These are phyloP conservation scores for Trichoderma virens DNA, from an alignment of 495 filamentous ascomycete genomes.

Conservation along the genomic window DNA sequence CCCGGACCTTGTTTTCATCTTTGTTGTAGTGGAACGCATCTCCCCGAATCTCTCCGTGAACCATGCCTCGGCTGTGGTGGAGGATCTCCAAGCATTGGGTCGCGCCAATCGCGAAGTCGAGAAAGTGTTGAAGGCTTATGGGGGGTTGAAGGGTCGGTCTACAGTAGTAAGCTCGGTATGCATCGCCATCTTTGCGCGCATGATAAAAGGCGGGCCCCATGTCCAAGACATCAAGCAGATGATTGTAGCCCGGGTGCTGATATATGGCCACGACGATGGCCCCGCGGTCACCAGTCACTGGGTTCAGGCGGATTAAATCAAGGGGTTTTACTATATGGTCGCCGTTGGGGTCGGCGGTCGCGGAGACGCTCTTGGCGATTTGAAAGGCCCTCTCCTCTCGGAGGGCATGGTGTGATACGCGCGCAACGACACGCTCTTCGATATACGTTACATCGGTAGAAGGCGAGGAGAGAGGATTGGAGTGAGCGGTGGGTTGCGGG, in stretches of 20 bases:
- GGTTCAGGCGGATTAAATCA: slow-evolving; percentile 59
- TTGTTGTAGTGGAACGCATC: slow-evolving; percentile 81
- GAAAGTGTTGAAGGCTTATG: slow-evolving; percentile 62
- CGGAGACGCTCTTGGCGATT: slow-evolving; percentile 60
- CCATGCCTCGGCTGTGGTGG: slow-evolving; percentile 71
- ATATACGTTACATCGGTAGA: slow-evolving; percentile 28
- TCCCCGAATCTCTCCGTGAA: slow-evolving; percentile 80
- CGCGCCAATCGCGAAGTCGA: slow-evolving; percentile 84
- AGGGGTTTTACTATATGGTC: slow-evolving; percentile 68
- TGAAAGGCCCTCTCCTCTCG: slow-evolving; percentile 80
- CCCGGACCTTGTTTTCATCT: slow-evolving; percentile 59
- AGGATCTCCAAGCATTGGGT: slow-evolving; percentile 77
- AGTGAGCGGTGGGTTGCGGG: slow-evolving; percentile 21
- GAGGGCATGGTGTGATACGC: slow-evolving; percentile 70
- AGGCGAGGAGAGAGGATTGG: slow-evolving; percentile 15
- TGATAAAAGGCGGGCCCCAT: slow-evolving; percentile 69
- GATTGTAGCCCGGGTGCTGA: slow-evolving; percentile 68
- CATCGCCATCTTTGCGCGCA: slow-evolving; percentile 41
- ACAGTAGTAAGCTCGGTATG: slow-evolving; percentile 31
- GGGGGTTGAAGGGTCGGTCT: slow-evolving; percentile 43
- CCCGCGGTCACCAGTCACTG: slow-evolving; percentile 53
- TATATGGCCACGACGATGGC: slow-evolving; percentile 68
- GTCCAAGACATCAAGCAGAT: slow-evolving; percentile 59
- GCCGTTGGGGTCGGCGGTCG: slow-evolving; percentile 63
- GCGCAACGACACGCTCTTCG: slow-evolving; percentile 56